phyloP scores from a whole-genome alignment of 2,329 filamentous ascomycete genomes.

The Parastagonospora nodorum region DNA sequence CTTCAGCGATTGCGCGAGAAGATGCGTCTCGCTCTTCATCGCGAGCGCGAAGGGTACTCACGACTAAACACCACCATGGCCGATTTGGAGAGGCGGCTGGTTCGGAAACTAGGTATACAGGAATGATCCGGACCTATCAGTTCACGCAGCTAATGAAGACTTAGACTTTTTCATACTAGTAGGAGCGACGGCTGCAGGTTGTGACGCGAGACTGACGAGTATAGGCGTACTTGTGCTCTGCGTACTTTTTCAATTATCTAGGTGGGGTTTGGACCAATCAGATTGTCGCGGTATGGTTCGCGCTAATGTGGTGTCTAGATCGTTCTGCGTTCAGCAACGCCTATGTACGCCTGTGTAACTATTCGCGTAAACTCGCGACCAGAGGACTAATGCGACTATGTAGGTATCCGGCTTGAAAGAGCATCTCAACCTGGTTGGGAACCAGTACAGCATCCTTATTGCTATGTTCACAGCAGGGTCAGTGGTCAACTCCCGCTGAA shows the following conservation, averaged over 20 bases:
- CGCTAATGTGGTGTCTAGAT: conserved; percentile 12
- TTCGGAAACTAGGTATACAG: conserved; percentile 30
- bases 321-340: conserved; percentile 37
- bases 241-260: conserved; percentile 41
- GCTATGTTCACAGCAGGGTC: conserved; percentile 37
- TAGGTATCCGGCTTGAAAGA: conserved; percentile 35
- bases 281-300: background rate
- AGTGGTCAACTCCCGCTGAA: background rate
- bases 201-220: background rate
- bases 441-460: conserved; percentile 36
- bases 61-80: conserved; percentile 12
- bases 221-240: conserved; percentile 36
- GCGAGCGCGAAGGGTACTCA: conserved; percentile 5
- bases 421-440: conserved; percentile 25
- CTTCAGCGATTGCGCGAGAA: background rate
- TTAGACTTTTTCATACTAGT: conserved; percentile 36
- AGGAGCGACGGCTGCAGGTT: background rate
- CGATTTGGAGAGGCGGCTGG: conserved; percentile 26
- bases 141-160: conserved; percentile 1
- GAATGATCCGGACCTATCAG: background rate
- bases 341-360: conserved; percentile 19
- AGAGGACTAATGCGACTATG: background rate
- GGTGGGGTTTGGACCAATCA: conserved; percentile 9
- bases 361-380: background rate
- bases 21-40: background rate